Evolutionary conservation across 192 early-diverging fungal species (phyloP).

Genomic region (Umbelopsis sp.): DNA sequence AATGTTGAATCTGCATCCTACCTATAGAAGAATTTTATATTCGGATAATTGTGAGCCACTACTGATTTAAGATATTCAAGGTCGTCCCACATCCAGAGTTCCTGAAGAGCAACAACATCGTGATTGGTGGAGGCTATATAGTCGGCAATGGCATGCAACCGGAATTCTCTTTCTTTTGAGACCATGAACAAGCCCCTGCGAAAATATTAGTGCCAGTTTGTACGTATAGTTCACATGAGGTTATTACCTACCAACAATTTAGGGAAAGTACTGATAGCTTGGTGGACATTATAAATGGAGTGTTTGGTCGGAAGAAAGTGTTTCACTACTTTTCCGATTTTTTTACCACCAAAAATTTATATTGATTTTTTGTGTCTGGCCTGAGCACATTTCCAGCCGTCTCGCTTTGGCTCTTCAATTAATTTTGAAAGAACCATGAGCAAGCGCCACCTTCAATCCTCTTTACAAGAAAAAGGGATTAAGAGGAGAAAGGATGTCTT

Average conservation of each 20-base stretch:
- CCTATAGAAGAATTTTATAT: slow-evolving; percentile 43
- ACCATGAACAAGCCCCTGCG: slow-evolving; percentile 47
- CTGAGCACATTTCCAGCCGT: neutral
- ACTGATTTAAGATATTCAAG: slow-evolving; percentile 34
- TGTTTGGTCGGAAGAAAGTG: neutral
- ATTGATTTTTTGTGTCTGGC: neutral
- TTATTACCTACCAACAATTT: slow-evolving; percentile 51
- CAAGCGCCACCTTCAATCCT: neutral
- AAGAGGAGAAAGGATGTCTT: neutral
- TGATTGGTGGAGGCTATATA: slow-evolving; percentile 27
- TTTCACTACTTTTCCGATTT: neutral
- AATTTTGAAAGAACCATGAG: neutral
- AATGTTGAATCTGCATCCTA: neutral
- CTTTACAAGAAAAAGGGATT: neutral
- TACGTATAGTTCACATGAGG: neutral
- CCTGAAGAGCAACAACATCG: slow-evolving; percentile 50
- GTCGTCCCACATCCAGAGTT: slow-evolving; percentile 48
- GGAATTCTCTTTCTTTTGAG: slow-evolving; percentile 45
- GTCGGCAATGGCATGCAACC: slow-evolving; percentile 53
- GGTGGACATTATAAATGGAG: slow-evolving; percentile 11
- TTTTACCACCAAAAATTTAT: neutral
- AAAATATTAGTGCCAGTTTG: neutral
- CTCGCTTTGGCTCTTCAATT: neutral
- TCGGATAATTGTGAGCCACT: slow-evolving; percentile 27
- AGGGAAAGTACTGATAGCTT: slow-evolving; percentile 45